A percentile compares a stretch with the other conserved stretches of the same genome.
phyloP scores from a whole-genome alignment of 352 stramenopile species.

The Detonula confervacea region DNA sequence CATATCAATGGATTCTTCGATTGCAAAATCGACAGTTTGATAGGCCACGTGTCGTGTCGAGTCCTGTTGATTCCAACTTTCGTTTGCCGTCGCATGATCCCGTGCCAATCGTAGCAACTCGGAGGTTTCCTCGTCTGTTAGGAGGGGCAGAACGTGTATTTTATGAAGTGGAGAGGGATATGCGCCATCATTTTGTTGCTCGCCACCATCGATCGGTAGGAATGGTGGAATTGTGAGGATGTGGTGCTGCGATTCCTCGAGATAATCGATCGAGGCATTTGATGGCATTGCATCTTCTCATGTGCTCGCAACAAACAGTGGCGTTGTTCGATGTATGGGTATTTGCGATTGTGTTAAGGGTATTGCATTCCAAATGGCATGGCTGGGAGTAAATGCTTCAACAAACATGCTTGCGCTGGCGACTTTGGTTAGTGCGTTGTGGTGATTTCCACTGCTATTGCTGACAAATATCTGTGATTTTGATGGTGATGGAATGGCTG shows the following conservation, averaged over 20 bases:
- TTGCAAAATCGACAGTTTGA: conserved; percentile 70
- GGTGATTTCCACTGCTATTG: background rate
- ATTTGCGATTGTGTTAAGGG: background rate
- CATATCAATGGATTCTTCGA: conserved; percentile 65
- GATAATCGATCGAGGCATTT: conserved; percentile 9
- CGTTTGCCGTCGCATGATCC: conserved; percentile 43
- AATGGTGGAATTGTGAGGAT: conserved; percentile 43
- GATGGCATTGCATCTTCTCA: background rate
- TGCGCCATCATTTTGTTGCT: conserved; percentile 1
- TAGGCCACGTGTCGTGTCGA: conserved; percentile 60
- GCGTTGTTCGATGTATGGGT: background rate
- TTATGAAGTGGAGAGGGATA: conserved; percentile 68
- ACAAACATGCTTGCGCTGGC: conserved; percentile 22
- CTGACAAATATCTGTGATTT: background rate
- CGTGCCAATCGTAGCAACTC: conserved; percentile 46
- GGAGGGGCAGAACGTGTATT: conserved; percentile 57
- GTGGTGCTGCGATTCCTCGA: conserved; percentile 23
- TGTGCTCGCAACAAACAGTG: background rate
- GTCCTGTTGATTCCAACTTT: conserved; percentile 60
- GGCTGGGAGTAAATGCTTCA: conserved; percentile 6
- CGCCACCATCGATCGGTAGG: conserved; percentile 5
- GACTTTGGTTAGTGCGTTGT: no score
- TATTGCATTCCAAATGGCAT: background rate
- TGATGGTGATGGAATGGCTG: no score
- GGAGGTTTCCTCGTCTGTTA: conserved; percentile 51